Conservation (phyloP, 352 stramenopile species). For the Lagenidium sp. region DNA sequence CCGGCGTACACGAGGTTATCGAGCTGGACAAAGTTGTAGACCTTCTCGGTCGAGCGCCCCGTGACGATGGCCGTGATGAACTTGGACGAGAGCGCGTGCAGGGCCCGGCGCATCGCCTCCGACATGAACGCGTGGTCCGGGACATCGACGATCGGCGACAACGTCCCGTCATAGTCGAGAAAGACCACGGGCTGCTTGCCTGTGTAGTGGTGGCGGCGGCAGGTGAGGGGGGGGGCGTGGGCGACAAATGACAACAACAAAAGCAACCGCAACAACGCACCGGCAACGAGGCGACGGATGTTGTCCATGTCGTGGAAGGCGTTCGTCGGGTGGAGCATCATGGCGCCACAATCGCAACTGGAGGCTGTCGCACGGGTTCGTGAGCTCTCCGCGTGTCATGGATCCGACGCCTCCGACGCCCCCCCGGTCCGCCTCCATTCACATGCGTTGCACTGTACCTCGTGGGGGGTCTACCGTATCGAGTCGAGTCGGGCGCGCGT, state of each 20-base stretch:
- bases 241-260: background rate
- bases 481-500: too few species aligned
- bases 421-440: too few species aligned
- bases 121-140: conserved; percentile 60
- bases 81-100: conserved; percentile 51
- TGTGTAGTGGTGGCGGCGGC: too few species aligned
- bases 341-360: background rate
- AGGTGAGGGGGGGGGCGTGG: too few species aligned
- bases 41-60: conserved; percentile 60
- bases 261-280: conserved; percentile 14
- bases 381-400: too few species aligned
- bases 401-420: too few species aligned
- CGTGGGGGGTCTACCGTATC: too few species aligned
- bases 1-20: conserved; percentile 73
- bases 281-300: conserved; percentile 44
- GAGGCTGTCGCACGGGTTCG: too few species aligned
- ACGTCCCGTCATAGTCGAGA: conserved; percentile 68
- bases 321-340: conserved; percentile 47
- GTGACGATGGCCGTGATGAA: conserved; percentile 72
- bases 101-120: conserved; percentile 43
- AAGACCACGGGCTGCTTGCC: conserved; percentile 63
- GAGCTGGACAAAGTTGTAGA: conserved; percentile 71
- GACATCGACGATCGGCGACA: conserved; percentile 74
- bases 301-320: conserved; percentile 43
- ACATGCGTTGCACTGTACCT: too few species aligned